phyloP scores from a whole-genome alignment of 306 rosid genomes.

The Oxytropis ochrocephala region DNA sequence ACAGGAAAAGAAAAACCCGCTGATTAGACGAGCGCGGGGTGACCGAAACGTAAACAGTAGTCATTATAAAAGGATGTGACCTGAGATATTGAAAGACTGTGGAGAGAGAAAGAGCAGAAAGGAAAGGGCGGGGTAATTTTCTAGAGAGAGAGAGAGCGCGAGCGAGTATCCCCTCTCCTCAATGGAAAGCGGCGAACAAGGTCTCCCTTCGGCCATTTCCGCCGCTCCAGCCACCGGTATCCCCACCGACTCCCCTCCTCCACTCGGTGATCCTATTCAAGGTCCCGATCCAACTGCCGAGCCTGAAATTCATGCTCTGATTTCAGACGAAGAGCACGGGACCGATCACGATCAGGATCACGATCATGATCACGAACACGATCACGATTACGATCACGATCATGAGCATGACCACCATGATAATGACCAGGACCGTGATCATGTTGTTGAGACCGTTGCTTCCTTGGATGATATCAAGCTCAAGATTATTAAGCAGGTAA shows the following conservation, averaged over 20 bases:
- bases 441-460: constrained; percentile 28
- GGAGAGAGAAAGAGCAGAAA: constrained; percentile 41
- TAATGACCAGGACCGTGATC: constrained; percentile 37
- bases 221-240: constrained; percentile 23
- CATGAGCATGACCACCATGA: constrained; percentile 34
- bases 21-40: too few relatives aligned
- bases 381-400: constrained; percentile 21
- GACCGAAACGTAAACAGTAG: too few relatives aligned
- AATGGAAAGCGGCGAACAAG: constrained; percentile 72
- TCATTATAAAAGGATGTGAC: constrained; percentile 19
- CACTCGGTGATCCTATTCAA: not conserved
- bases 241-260: constrained; percentile 30
- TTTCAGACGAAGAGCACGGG: constrained; percentile 52
- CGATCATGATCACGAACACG: constrained; percentile 3
- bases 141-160: constrained; percentile 1
- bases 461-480: constrained; percentile 76
- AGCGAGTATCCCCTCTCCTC: constrained; percentile 18
- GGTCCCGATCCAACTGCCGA: constrained; percentile 25
- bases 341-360: constrained; percentile 24
- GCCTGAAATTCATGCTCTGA: constrained; percentile 35
- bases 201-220: constrained; percentile 25
- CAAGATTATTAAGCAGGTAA: constrained; percentile 73
- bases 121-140: constrained; percentile 38
- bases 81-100: not conserved
- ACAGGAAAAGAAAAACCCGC: too few relatives aligned